Conservation (phyloP, 257 asterid species). For the Pogostemon cablin region DNA sequence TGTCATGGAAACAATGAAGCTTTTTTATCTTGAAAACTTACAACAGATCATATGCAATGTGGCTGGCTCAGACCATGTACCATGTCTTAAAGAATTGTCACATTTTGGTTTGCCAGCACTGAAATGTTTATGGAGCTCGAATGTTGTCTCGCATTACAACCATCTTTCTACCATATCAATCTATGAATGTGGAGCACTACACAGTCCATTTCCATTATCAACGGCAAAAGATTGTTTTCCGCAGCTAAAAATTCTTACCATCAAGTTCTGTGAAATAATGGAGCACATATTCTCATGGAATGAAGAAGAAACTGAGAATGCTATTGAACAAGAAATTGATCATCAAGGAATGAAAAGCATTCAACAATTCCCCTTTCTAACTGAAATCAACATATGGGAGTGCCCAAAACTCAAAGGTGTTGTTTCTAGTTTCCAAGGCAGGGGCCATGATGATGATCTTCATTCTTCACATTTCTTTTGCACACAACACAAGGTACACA, state of each 20-base stretch:
- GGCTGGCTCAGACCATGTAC: too few relatives aligned
- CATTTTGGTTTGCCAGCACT: background rate
- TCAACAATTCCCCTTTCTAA: background rate
- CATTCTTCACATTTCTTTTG: background rate
- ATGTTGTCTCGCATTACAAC: background rate
- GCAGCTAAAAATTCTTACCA: background rate
- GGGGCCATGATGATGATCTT: background rate
- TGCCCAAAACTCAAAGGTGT: background rate
- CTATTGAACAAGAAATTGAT: background rate
- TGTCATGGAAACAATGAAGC: background rate
- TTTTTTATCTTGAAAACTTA: background rate
- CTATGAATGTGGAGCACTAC: background rate
- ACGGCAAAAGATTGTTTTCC: background rate
- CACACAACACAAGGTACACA: background rate
- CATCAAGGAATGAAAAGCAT: conserved; percentile 17
- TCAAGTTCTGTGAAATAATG: background rate
- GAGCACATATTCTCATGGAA: conserved; percentile 4
- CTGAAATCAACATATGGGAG: background rate
- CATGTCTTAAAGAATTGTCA: background rate
- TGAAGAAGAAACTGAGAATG: background rate
- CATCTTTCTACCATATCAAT: background rate
- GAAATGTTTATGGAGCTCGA: background rate
- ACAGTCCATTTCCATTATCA: background rate
- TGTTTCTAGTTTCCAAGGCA: background rate
- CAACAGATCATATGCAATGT: background rate